These are phyloP conservation scores for Phytopythium vexans DNA, from an alignment of 352 stramenopile species.

Conservation along the genomic window DNA sequence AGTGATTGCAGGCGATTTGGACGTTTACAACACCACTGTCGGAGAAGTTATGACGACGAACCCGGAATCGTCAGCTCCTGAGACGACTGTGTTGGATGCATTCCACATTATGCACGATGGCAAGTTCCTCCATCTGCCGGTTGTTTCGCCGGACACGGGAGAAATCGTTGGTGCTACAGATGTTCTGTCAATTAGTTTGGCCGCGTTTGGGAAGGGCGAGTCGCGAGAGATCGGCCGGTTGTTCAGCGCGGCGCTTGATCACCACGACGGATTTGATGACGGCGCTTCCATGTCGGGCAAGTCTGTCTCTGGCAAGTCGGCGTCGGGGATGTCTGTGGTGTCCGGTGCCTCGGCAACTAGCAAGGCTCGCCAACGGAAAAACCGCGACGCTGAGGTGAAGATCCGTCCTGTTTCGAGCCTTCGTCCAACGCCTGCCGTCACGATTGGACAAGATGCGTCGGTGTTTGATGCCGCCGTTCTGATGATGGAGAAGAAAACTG, in stretches of 20 bases:
- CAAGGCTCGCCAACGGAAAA: constrained; percentile 67
- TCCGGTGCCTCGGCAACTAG: constrained; percentile 22
- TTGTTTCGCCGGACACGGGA: constrained; percentile 78
- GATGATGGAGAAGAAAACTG: constrained; percentile 91
- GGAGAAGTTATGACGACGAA: constrained; percentile 94
- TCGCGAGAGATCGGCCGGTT: constrained; percentile 74
- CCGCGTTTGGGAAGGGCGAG: constrained; percentile 70
- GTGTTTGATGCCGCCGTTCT: constrained; percentile 88
- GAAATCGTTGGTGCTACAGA: constrained; percentile 82
- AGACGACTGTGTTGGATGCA: constrained; percentile 95
- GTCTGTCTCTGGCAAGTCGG: constrained; percentile 52
- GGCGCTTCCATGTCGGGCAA: constrained; percentile 23
- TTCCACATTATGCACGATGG: constrained; percentile 99
- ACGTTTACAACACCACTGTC: constrained; percentile 87
- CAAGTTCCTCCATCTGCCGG: constrained; percentile 96
- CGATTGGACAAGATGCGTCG: constrained; percentile 63
- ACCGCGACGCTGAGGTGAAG: constrained; percentile 73
- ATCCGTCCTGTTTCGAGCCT: constrained; percentile 81
- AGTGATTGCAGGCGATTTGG: constrained; percentile 91
- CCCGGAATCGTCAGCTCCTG: constrained; percentile 90
- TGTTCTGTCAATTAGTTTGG: constrained; percentile 73
- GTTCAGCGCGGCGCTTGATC: constrained; percentile 73
- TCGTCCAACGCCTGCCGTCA: constrained; percentile 72
- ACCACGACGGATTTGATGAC: constrained; percentile 69
- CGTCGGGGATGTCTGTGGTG: constrained; percentile 33